A percentile compares a stretch with the other conserved stretches of the same genome.
Evolutionary conservation across 179 eudicot species (phyloP).

Genomic region (Nepenthes alata): DNA sequence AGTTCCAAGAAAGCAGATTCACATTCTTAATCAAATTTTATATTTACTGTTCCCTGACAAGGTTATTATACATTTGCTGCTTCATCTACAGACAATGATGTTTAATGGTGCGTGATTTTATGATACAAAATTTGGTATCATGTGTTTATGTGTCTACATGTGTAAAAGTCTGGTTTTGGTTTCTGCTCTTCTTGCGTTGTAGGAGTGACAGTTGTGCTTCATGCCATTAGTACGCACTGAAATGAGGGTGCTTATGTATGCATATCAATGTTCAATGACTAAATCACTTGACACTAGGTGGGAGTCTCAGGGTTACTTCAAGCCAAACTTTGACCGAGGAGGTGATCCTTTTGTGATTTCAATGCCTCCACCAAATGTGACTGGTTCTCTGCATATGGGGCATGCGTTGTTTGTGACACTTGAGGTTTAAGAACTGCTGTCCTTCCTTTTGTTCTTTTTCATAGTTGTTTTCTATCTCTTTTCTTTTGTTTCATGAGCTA

Average conservation of each 20-base stretch:
- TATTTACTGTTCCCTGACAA: background rate
- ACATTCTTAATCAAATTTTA: too few species aligned
- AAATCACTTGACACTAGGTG: conserved; percentile 51
- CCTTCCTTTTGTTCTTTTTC: background rate
- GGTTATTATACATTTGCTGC: background rate
- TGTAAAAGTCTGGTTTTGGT: background rate
- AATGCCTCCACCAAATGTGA: conserved; percentile 98
- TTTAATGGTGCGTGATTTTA: background rate
- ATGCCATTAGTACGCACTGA: background rate
- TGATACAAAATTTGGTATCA: background rate
- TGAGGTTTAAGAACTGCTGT: conserved; percentile 50
- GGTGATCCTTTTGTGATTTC: conserved; percentile 78
- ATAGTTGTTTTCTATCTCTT: background rate
- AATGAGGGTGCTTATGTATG: background rate
- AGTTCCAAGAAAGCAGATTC: too few species aligned
- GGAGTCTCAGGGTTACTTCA: conserved; percentile 96
- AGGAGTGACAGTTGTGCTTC: background rate
- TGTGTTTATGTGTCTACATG: background rate
- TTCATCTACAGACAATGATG: too few species aligned
- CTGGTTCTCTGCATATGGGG: conserved; percentile 98
- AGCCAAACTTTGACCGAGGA: conserved; percentile 70
- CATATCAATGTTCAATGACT: conserved; percentile 7
- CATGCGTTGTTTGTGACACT: conserved; percentile 99
- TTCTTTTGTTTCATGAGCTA: background rate
- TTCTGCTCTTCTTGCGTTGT: background rate